A percentile compares a stretch with the other conserved stretches of the same genome.
phyloP scores from a whole-genome alignment of 345 rosid genomes.

The Schrenkiella parvula region DNA sequence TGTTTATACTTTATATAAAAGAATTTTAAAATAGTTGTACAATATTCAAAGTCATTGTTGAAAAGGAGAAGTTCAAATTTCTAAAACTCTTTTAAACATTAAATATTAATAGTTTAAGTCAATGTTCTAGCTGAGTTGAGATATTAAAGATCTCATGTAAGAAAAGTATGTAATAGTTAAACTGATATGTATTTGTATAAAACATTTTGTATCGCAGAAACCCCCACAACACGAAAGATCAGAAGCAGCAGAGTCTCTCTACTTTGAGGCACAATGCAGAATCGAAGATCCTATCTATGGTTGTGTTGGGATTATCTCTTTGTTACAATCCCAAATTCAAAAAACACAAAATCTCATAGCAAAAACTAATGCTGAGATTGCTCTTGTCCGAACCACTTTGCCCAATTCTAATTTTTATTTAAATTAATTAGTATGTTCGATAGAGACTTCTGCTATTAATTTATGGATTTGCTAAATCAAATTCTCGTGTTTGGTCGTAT shows the following conservation, averaged over 20 bases:
- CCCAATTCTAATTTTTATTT: not conserved
- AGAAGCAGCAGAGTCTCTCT: slow-evolving; percentile 12
- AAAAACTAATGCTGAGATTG: slow-evolving; percentile 10
- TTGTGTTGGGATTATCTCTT: slow-evolving; percentile 5
- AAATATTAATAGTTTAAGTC: not conserved
- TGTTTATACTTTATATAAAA: not conserved
- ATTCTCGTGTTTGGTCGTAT: slow-evolving; percentile 10
- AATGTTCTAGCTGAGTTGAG: not conserved
- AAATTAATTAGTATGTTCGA: not conserved
- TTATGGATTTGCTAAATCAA: not conserved
- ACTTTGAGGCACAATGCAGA: slow-evolving; percentile 18
- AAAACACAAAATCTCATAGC: not conserved
- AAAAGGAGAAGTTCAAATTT: not conserved
- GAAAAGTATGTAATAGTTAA: not conserved
- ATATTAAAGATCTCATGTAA: not conserved
- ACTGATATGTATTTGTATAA: not conserved
- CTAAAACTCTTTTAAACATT: not conserved
- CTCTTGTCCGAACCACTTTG: slow-evolving; percentile 6
- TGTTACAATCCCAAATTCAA: slow-evolving; percentile 13
- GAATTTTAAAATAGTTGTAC: not conserved
- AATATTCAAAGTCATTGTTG: slow-evolving; percentile 6
- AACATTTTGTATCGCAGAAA: not conserved
- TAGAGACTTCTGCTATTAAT: not conserved
- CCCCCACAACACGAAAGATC: not conserved
- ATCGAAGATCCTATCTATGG: slow-evolving; percentile 16